Base-by-base conservation (phyloP, 768 basidiomycete species). In the Boletus sp. region DNA sequence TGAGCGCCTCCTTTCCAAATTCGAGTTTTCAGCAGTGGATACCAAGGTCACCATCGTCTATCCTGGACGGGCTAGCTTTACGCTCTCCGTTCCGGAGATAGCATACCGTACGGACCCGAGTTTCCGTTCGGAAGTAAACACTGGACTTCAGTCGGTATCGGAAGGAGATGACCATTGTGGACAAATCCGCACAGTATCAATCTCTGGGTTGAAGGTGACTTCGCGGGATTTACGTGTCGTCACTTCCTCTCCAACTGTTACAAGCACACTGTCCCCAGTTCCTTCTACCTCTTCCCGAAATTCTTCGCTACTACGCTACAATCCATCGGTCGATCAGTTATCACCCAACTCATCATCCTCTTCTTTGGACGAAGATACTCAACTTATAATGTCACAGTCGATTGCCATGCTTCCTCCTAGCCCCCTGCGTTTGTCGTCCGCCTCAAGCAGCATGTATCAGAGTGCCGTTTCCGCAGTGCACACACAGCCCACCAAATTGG, bases 381-480 rank as follows among this genome's bases (percentile, higher is more conserved):
- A 81, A 43, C 70, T 82, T 63, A 72, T 79, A 50, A 90, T 91
- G 88, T 86, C 87, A 7, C 87, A 90, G 65, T 91, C 89, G 6
- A 74, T 90, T 33, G 84, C 78, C 3, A 77, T 71, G 49, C 74
- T 93, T 35, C 86, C 82, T 38, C 79, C 77, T 13, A 66, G 74
- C 40, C 62, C 78, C 9, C 60, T 61, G 7, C 82, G 76, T n/a
- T 74, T 78, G 17, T 60, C 74, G 37, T 83, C 85, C 19, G 70
- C 79, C 45, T 69, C 77, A 6, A 82, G 82, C 60, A 91, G 85
- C 70, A 82, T 93, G 78, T 93, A 92, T 66, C 80, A 87, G 60
- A 93, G 90, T 60, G 87, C 87, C 5, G 59, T 87, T 21, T 86
- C 86, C 10, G 57, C 63, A 17, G 34, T 45, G 44, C 43, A 62